Percentiles rank a stretch among this genome's conserved stretches.
These are phyloP conservation scores for Solanum chiquidenum DNA, from an alignment of 257 asterid genomes.

Conservation along the genomic window DNA sequence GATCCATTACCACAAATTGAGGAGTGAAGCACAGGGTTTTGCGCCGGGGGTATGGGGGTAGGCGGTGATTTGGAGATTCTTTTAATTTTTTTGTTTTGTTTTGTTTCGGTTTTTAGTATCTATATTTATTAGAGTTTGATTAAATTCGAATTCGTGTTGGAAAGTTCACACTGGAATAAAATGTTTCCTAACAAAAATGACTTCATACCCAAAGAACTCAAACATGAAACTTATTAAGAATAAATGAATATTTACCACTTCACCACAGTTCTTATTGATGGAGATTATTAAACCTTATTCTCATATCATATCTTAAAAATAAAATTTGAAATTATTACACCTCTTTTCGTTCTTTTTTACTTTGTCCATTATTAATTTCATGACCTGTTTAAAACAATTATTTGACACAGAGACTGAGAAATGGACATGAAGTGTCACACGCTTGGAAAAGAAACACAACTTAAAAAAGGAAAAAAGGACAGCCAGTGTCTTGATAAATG, in stretches of 20 bases:
- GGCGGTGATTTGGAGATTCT: neutral
- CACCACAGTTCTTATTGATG: rapidly evolving
- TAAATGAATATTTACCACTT: no score
- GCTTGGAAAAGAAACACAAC: neutral
- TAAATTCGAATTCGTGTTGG: no score
- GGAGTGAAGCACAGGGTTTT: neutral
- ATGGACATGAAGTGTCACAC: neutral
- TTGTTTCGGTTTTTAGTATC: no score
- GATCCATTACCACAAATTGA: neutral
- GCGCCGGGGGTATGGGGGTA: neutral
- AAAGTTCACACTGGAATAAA: no score
- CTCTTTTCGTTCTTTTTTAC: no score
- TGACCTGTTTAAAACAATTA: neutral
- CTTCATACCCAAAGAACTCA: no score
- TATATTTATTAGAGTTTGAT: no score
- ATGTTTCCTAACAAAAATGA: rapidly evolving
- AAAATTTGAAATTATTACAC: no score
- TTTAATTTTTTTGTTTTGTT: neutral
- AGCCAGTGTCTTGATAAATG: neutral
- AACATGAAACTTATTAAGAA: no score
- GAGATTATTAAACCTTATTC: no score
- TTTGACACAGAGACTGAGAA: neutral
- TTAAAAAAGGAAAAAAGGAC: neutral
- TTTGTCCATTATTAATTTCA: neutral
- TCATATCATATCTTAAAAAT: neutral